phyloP scores from a whole-genome alignment of 768 basidiomycete genomes.

The Suillus weaverae region DNA sequence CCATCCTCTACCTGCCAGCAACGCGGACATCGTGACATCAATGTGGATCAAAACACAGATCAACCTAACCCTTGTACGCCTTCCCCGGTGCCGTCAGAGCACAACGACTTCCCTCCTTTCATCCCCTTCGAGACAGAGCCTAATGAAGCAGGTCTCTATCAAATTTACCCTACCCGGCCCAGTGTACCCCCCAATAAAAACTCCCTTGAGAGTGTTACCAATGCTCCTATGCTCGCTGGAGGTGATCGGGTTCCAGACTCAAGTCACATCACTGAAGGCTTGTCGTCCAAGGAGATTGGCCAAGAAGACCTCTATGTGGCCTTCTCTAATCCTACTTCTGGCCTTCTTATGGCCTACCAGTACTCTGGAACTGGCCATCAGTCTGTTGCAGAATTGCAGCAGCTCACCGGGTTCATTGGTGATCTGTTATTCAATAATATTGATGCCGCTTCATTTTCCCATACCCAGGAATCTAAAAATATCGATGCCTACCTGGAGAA shows the following conservation, averaged over 20 bases:
- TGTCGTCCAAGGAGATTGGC: too few relatives aligned
- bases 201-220: too few relatives aligned
- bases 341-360: background rate
- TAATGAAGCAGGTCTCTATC: too few relatives aligned
- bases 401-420: conserved; percentile 25
- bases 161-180: too few relatives aligned
- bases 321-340: conserved; percentile 24
- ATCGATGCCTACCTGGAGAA: conserved; percentile 10
- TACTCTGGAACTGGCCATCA: conserved; percentile 15
- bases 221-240: too few relatives aligned
- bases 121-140: too few relatives aligned
- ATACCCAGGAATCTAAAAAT: background rate
- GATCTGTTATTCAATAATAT: conserved; percentile 21
- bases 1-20: background rate
- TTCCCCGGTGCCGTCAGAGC: background rate
- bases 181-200: too few relatives aligned
- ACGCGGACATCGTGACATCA: background rate
- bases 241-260: too few relatives aligned
- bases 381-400: conserved; percentile 25
- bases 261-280: too few relatives aligned
- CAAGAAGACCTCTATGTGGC: too few relatives aligned
- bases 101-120: too few relatives aligned
- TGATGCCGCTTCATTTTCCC: conserved; percentile 23
- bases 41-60: too few relatives aligned
- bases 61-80: background rate